Base-by-base conservation (phyloP, 176 grass and related monocot species). In the Stipa capillata region DNA sequence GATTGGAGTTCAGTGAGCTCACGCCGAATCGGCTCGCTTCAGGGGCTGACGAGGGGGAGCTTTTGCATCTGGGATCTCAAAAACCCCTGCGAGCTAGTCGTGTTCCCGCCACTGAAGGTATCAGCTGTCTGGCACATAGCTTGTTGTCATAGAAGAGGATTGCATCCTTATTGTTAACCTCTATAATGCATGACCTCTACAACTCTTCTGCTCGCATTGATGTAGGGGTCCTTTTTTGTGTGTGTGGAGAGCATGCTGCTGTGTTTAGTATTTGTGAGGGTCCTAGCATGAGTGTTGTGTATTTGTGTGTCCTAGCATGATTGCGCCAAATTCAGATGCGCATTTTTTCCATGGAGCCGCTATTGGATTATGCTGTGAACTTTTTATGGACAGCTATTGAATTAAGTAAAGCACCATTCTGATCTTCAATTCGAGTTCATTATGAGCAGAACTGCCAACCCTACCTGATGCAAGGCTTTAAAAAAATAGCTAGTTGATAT, bases 1-100 rank as follows among this genome's bases (percentile, higher is more conserved):
- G 97, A 25, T 58, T 99, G 88, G 97, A 99, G 80, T 99, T 99
- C 18, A 93, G 86, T 31, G 78, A 87, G 39, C 80, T 96, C 56
- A 76, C 88, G 10, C 84, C 97, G 27, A 93, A 95, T 78, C 42
- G 84, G 41, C 97, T 99, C 36, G 92, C 92, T 39, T 99, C 97
- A 16, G 97, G 97, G 31, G 97, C 86, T 42, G 93, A 99, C 42
- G 86, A 99, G 82, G 97, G 97, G 63, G 86, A 93, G 72, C 85
- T 89, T 54, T 49, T 95, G 90, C 83, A 88, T 99, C 71, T 99
- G 97, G 97, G 97, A 99, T 93, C 84, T 99, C 43, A 88, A 83
- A 61, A 93, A 95, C 11, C 97, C 97, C 39, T 32, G 56, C 4
- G 90, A 96, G 75, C 97, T 90, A 49, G 78, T 62, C 18, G 88